A percentile compares a stretch with the other conserved stretches of the same genome.
These are phyloP conservation scores for Caloboletus inedulis DNA, from an alignment of 1,284 basidiomycete genomes.

Conservation along the genomic window DNA sequence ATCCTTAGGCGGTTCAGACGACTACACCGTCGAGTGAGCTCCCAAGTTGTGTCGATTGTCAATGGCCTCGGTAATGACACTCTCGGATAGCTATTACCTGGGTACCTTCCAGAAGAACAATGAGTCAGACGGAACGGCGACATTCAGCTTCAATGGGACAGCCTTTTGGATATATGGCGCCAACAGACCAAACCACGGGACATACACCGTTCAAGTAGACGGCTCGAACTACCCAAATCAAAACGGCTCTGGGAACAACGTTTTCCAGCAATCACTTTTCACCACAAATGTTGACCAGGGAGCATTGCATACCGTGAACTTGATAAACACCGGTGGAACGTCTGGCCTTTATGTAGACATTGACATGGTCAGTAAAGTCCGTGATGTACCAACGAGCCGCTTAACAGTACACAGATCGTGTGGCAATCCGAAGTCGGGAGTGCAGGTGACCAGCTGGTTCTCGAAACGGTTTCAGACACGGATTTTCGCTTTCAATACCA, in stretches of 20 bases:
- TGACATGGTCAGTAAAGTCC: conserved; percentile 28
- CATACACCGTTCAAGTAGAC: conserved; percentile 33
- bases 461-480: conserved; percentile 21
- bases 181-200: conserved; percentile 30
- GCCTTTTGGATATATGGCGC: conserved; percentile 35
- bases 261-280: conserved; percentile 31
- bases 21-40: conserved; percentile 15
- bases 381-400: not conserved
- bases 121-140: conserved; percentile 24
- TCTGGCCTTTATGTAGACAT: conserved; percentile 26
- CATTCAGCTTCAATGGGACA: conserved; percentile 37
- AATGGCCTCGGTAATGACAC: not conserved
- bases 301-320: conserved; percentile 25
- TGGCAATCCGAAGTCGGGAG: conserved; percentile 30
- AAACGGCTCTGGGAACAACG: conserved; percentile 13
- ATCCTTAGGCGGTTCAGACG: conserved; percentile 18
- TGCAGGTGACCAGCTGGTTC: conserved; percentile 13
- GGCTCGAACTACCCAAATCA: conserved; percentile 5
- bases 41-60: not conserved
- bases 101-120: conserved; percentile 31
- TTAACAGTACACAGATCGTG: conserved; percentile 18
- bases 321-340: conserved; percentile 28
- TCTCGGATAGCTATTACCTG: conserved; percentile 27
- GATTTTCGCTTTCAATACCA: conserved; percentile 28
- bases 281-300: conserved; percentile 23